Evolutionary conservation across 2,329 filamentous ascomycete species (phyloP), one percentile per base, ranked within the genome.

Genomic region (Fusarium hainanense): DNA sequence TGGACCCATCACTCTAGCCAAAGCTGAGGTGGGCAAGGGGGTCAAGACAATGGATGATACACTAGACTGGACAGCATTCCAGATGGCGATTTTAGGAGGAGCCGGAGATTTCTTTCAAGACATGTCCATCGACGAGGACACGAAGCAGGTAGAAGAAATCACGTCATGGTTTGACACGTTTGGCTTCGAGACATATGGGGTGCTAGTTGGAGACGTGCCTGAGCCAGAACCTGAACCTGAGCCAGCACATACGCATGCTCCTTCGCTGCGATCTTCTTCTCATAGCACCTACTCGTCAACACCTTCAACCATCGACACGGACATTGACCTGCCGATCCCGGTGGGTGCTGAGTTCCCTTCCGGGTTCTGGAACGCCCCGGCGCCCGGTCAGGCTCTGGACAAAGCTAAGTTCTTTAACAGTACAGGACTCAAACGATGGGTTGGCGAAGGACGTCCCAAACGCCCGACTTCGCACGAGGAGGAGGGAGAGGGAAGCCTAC

Each of bases 41-140:
- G 69, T 77, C 58, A 81, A 79, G 61, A 78, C 76, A 21, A 79
- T 80, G 30, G 86, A 87, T 52, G 85, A 77, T 20, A 83, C 81
- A 11, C 77, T 90, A 6, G 88, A 90, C 79, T 90, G 88, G 88
- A 88, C 85, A 8, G 87, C 88, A 6, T 90, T 89, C 74, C 88
- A 90, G 77, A 89, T 89, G 83, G 88, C 88, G 18, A 89, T 90
- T 51, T 78, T 87, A 0, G 87, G 88, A 43, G 86, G 85, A 7
- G 85, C 85, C 4, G 85, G 85, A 30, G 86, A 87, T 68, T 80
- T 86, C 46, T 80, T 82, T 54, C 78, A 79, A 20, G 85, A 85
- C 69, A 66, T 56, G 65, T 74, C 56, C 80, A 85, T 21, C 43
- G 81, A 81, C 7, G 85, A 86, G 57, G 85, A 87, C 58, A 74